Conservation (phyloP, 257 asterid species). For the Primulina eburnea region DNA sequence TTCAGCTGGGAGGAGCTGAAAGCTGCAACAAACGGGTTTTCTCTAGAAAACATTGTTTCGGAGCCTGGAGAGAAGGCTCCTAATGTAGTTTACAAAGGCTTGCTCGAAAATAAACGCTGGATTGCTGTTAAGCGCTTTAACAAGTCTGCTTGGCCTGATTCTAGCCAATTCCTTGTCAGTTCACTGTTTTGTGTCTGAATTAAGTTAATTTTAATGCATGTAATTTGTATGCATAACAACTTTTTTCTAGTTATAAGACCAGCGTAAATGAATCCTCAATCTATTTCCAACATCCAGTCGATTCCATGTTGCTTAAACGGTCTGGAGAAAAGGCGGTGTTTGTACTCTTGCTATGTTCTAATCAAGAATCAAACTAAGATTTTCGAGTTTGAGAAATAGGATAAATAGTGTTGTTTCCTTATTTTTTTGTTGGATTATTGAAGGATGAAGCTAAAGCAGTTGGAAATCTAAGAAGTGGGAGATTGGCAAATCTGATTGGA, state of each 20-base stretch:
- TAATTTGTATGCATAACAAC: background rate
- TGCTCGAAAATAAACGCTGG: conserved; percentile 42
- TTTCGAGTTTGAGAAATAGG: conserved; percentile 1
- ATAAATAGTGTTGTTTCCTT: background rate
- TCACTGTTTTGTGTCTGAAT: background rate
- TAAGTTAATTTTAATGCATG: background rate
- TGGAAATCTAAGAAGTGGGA: conserved; percentile 52
- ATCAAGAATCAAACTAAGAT: conserved; percentile 19
- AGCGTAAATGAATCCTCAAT: background rate
- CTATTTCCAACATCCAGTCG: background rate
- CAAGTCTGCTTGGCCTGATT: conserved; percentile 66
- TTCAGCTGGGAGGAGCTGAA: conserved; percentile 54
- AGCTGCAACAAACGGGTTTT: conserved; percentile 52
- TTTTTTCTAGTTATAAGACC: background rate
- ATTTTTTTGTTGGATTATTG: conserved; percentile 18
- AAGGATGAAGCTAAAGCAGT: conserved; percentile 63
- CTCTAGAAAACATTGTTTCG: conserved; percentile 52
- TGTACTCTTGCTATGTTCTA: background rate
- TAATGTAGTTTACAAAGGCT: conserved; percentile 60
- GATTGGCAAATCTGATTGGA: conserved; percentile 53
- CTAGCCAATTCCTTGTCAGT: conserved; percentile 55
- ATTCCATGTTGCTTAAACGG: background rate
- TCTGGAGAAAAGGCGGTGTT: background rate
- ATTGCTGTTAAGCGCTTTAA: conserved; percentile 64
- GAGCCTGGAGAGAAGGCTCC: conserved; percentile 70